A percentile compares a stretch with the other conserved stretches of the same genome.
Conservation (phyloP, 345 rosid species). For the Boechera retrofracta region DNA sequence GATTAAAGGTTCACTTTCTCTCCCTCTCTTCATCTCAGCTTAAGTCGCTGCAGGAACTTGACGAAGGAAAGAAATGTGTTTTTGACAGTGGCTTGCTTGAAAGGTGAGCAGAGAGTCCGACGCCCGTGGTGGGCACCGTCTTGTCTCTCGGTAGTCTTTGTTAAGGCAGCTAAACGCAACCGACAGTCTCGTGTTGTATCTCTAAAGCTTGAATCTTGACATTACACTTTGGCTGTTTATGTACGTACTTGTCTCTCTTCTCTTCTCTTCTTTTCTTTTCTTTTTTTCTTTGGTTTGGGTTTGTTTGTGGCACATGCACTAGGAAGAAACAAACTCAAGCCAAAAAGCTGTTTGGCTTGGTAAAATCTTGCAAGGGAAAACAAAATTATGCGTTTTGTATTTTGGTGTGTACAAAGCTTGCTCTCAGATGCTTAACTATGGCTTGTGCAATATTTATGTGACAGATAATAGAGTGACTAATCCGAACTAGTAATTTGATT, state of each 20-base stretch:
- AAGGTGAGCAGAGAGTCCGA: slow-evolving; percentile 94
- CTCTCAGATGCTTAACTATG: slow-evolving; percentile 33
- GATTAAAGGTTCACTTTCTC: slow-evolving; percentile 71
- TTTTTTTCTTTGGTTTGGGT: slow-evolving; percentile 30
- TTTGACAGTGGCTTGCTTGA: slow-evolving; percentile 87
- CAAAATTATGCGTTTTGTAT: slow-evolving; percentile 38
- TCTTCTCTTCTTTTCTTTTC: slow-evolving; percentile 41
- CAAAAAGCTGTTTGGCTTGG: slow-evolving; percentile 37
- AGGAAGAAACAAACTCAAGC: slow-evolving; percentile 45
- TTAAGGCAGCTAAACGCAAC: slow-evolving; percentile 90
- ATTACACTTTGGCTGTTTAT: slow-evolving; percentile 46
- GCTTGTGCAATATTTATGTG: slow-evolving; percentile 36
- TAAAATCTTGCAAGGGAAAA: slow-evolving; percentile 31
- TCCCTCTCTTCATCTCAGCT: neutral
- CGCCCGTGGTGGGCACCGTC: slow-evolving; percentile 99
- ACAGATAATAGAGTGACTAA: slow-evolving; percentile 20
- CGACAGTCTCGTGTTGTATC: slow-evolving; percentile 97
- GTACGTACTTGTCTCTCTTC: slow-evolving; percentile 63
- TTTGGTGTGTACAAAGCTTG: slow-evolving; percentile 46
- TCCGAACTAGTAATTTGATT: slow-evolving; percentile 21
- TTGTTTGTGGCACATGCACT: slow-evolving; percentile 40
- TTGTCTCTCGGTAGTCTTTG: slow-evolving; percentile 79
- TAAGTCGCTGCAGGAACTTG: slow-evolving; percentile 10
- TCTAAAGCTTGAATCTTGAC: slow-evolving; percentile 94
- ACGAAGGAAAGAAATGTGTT: slow-evolving; percentile 4